Conservation (phyloP, 805 yeast species). For the Nematodospora valgi region DNA sequence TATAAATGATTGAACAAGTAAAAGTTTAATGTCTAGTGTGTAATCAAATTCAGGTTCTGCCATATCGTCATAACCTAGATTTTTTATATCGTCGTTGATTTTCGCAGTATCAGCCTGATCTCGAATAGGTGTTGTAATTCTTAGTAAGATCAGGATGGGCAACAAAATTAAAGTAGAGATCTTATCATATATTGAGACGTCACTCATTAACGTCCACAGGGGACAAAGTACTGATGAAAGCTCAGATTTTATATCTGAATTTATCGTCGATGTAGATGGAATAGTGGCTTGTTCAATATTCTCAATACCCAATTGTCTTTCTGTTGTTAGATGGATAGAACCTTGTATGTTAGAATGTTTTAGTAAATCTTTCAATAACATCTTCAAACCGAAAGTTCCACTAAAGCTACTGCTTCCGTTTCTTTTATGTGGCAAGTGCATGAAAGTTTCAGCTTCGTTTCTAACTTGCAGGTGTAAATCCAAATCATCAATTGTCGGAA, state of each 20-base stretch:
- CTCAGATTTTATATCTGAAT: conserved; percentile 2
- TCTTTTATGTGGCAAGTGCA: not conserved
- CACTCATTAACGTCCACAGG: conserved; percentile 11
- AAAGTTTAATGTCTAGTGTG: conserved; percentile 16
- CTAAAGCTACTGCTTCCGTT: conserved; percentile 7
- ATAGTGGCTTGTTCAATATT: not conserved
- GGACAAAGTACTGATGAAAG: conserved; percentile 18
- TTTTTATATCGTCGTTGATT: conserved; percentile 5
- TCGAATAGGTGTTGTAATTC: conserved; percentile 32
- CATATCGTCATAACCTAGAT: conserved; percentile 6
- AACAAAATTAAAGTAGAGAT: conserved; percentile 14
- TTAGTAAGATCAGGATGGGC: conserved; percentile 24
- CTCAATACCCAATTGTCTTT: conserved; percentile 12
- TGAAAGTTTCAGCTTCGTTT: conserved; percentile 3
- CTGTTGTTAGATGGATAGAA: conserved; percentile 10
- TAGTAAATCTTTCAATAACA: conserved; percentile 30
- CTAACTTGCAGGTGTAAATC: conserved; percentile 5
- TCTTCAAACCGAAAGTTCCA: conserved; percentile 32
- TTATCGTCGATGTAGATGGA: not conserved
- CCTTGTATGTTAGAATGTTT: conserved; percentile 18
- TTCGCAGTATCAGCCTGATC: conserved; percentile 14
- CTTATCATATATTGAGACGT: conserved; percentile 11
- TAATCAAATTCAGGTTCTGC: conserved; percentile 12
- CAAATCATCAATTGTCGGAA: conserved; percentile 29
- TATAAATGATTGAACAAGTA: conserved; percentile 25